These are phyloP conservation scores for Panicum miliaceum DNA, from an alignment of 176 grass and related monocot genomes.

Conservation along the genomic window DNA sequence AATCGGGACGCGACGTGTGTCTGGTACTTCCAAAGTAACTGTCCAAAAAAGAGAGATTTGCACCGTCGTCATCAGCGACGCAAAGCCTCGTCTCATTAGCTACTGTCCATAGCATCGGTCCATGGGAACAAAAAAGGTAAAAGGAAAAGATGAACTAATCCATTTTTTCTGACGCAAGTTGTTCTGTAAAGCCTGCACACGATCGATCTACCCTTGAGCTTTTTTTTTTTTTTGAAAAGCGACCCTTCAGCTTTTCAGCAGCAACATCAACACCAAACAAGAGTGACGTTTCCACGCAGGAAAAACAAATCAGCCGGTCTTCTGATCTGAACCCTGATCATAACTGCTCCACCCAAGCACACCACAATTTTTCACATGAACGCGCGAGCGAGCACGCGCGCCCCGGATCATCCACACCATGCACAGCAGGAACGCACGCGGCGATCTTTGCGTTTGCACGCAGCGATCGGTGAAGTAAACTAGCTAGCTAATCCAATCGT, in stretches of 20 bases:
- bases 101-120: neutral
- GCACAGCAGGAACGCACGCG: conserved; percentile 18
- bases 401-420: conserved; percentile 9
- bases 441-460: neutral
- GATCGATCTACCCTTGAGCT: neutral
- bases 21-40: neutral
- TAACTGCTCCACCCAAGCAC: neutral
- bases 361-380: conserved; percentile 1
- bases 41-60: neutral
- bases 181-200: conserved; percentile 33
- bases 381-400: neutral
- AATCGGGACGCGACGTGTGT: neutral
- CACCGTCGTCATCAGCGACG: neutral
- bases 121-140: too few relatives aligned
- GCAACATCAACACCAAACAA: neutral
- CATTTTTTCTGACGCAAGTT: neutral
- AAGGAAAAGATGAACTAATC: neutral
- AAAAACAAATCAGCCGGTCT: neutral
- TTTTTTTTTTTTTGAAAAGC: too few relatives aligned
- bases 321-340: neutral
- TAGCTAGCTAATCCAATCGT: neutral
- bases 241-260: conserved; percentile 5
- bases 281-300: neutral
- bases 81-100: neutral
- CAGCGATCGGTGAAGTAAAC: neutral